Evolutionary conservation across 345 rosid genomes (phyloP), one percentile per base, ranked within the genome.

Genomic region (Orychophragmus violaceus): DNA sequence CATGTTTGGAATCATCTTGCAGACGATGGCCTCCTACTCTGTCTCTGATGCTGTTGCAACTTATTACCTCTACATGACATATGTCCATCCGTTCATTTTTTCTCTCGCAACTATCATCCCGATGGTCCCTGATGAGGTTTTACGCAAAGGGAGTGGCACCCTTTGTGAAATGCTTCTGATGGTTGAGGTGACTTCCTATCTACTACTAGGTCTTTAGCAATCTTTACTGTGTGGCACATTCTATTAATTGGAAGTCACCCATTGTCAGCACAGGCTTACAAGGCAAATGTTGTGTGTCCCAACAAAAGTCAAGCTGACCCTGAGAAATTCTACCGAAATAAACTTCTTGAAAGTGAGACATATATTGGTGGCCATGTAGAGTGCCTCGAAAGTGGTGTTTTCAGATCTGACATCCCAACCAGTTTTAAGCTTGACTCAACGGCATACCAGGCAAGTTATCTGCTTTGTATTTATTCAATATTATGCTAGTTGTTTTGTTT

Each of bases 141-240:
- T 93, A 70, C 94, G 98, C 35, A 90, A 93, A 84, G 98, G 98
- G 67, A 93, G 92, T 79, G 98, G 98, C 63, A 93, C 98, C 71
- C 98, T 93, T 46, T 93, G 98, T 72, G 98, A 93, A 82, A 93
- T 93, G 97, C 97, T 93, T 85, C 90, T 93, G 58, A 93, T 90
- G 98, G 98, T 93, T 66, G 80, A 93, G 97, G 98, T 89, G 58
- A 68, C 61, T 76, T 80, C 23, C 51, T n/a, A 59, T 72, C 24
- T 67, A 52, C 59, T 21, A 53, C 33, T 19, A 52, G 51, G 33
- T 60, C 57, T 54, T 14, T 61, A 54, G 59, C 68, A 27, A 27
- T 66, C 36, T 61, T 44, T 60, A 55, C 50, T 54, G 10, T 59
- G 33, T 68, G 16, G 8, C 51, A 54, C 68, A 52, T 67, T 52